Evolutionary conservation across 2,329 filamentous ascomycete species (phyloP), one percentile per base, ranked within the genome.

Genomic region (Immersiporthe knoxdaviesiana): DNA sequence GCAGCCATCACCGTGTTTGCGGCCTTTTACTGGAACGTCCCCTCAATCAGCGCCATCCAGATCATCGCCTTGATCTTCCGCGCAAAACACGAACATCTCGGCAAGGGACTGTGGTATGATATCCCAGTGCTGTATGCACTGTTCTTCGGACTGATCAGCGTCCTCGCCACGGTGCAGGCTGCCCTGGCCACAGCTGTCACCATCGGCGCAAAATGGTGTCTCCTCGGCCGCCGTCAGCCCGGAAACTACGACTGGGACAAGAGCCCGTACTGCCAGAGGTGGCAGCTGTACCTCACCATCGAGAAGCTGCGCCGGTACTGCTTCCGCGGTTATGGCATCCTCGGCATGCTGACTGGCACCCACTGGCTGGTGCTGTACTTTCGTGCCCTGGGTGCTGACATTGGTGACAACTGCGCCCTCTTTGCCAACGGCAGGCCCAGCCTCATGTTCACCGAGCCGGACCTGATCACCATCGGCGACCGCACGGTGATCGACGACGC

Each of bases 201-300:
- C 52, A 80, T 88, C 67, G 77, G 72, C 2, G 76, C 81, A 11
- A 88, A 88, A 73, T 88, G 86, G 85, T 68, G 77, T 2, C 75
- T 88, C 2, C 78, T 88, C 32, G 85, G 85, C 21, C 81, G 82
- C 27, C 80, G 85, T 52, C 76, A 77, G 70, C 82, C 83, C 3
- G 86, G 86, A 18, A 84, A 84, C 70, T 86, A 86, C 72, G 84
- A 87, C 75, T 88, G 86, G 86, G 86, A 88, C 74, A 83, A 83
- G 75, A 83, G 79, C 27, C 79, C 81, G 21, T 88, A 88, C 76
- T 87, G 85, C 75, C 86, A 88, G 73, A 82, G 84, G 44, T 88
- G 86, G 85, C 85, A 88, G 73, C 74, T 87, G 11, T 85, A 84
- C 73, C 78, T 87, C 3, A 80, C 80, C 39, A 80, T 87, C 50